Evolutionary conservation across 768 basidiomycete species (phyloP), one percentile per base, ranked within the genome.

Genomic region (Lepiota brunneoincarnata): DNA sequence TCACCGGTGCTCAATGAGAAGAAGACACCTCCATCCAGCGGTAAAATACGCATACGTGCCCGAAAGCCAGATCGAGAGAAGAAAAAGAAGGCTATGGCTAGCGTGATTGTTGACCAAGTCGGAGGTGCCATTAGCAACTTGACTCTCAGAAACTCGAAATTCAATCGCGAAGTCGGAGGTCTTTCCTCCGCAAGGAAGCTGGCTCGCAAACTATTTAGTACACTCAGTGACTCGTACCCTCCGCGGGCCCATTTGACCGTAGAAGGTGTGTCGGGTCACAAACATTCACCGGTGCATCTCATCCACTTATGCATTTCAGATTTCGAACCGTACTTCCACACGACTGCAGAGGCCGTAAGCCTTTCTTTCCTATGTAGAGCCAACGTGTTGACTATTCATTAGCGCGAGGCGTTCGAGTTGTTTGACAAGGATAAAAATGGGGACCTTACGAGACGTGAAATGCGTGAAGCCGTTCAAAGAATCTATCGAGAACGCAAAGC

Each of bases 351-450:
- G 61, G 89, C 89, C 28, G 86, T 87, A 59, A 64, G 79, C 70
- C 42, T 51, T 35, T 41, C 40, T 28, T 50, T 46, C 42, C 5
- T 31, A 35, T 35, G 41, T 26, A 17, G 18, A 45, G 31, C 28
- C 43, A 52, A n/a, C 50, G 48, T 63, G 2, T 35, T 49, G 39
- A n/a, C 51, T 37, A 31, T 14, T 15, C 34, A 44, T 6, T 62
- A 88, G 83, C 80, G 86, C 53, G 80, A 78, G 23, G 86, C 86
- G 9, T 91, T 91, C 58, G 69, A 73, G 11, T 58, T 89, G 5
- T 91, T 91, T 56, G 89, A 91, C 64, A 87, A 84, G 64, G 89
- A 91, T 64, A 83, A 78, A n/a, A 92, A 92, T 61, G 90, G 89
- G 9, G 89, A 91, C 59, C 86, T 91, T 43, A 78, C 75, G 2